Evolutionary conservation across 106 monocot species (phyloP), one percentile per base, ranked within the genome.

Genomic region (Acorus calamus): DNA sequence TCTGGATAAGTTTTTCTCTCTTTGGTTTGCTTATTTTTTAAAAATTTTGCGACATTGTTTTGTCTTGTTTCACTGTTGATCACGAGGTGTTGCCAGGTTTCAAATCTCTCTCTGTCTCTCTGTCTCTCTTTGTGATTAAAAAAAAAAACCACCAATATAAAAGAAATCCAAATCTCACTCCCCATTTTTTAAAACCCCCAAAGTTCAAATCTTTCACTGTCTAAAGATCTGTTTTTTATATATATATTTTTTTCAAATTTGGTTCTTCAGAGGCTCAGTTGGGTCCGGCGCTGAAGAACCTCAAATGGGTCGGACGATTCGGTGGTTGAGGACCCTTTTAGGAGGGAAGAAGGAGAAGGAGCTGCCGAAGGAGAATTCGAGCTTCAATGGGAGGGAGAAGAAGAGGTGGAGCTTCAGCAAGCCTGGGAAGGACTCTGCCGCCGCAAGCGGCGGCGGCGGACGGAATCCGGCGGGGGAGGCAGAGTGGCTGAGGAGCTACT

Each of bases 381-480:
- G 41, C 52, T 43, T 52, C 42, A 42, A 68, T 4, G 49, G 66
- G 45, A 74, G 62, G 65, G 86, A 86, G 65, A 94, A 84, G 76
- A 90, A 82, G 71, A 58, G 87, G 59, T 84, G 90, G 86, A 87
- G 90, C 72, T 86, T 96, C 64, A 62, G 55, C 10, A 82, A 77
- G 65, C 63, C 84, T 1, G 50, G 62, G n/a, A 69, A 80, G 52
- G 88, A 88, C 6, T 51, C 69, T 2, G 47, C 41, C 4, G 58
- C 59, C 4, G 66, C 46, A 5, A 13, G 43, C 6, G 66, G 9
- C 55, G n/a, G 64, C 49, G 2, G 9, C 7, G 5, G 70, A 48
- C 3, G 47, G 28, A 28, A 28, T 28, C 51, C 62, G 28, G 45
- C 55, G 43, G 49, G 8, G 14, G 77, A 74, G 7, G 69, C 63